Conservation (phyloP, 257 asterid species). For the Fraxinus quadrangulata region DNA sequence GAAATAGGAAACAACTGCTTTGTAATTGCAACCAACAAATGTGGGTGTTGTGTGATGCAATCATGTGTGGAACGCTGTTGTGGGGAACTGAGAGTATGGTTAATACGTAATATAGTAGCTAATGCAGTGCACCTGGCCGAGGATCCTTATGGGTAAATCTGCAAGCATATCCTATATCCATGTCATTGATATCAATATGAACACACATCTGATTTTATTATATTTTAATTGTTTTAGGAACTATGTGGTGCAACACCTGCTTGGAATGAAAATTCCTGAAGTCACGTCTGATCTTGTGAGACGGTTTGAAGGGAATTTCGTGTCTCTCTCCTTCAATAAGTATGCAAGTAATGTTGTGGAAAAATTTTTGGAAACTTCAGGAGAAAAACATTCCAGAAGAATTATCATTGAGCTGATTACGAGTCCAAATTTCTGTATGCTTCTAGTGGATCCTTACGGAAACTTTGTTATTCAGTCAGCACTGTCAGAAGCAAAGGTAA, state of each 20-base stretch:
- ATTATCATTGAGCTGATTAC: slow-evolving; percentile 53
- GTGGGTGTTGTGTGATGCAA: slow-evolving; percentile 80
- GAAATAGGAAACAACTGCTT: slow-evolving; percentile 52
- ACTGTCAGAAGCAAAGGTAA: slow-evolving; percentile 51
- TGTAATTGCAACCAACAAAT: slow-evolving; percentile 59
- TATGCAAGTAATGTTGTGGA: slow-evolving; percentile 84
- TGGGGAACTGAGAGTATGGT: slow-evolving; percentile 48
- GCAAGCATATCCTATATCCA: background rate
- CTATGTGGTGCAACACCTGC: slow-evolving; percentile 79
- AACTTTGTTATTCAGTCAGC: slow-evolving; percentile 82
- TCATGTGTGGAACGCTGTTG: slow-evolving; percentile 53
- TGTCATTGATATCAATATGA: background rate
- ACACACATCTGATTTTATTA: slow-evolving; percentile 5
- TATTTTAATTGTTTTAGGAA: slow-evolving; percentile 47
- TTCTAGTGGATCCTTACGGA: slow-evolving; percentile 67
- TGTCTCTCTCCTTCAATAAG: slow-evolving; percentile 60
- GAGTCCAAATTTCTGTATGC: slow-evolving; percentile 43
- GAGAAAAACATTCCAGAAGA: slow-evolving; percentile 30
- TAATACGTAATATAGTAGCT: slow-evolving; percentile 48
- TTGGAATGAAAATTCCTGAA: slow-evolving; percentile 48
- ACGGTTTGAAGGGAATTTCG: slow-evolving; percentile 50
- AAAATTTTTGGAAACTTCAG: slow-evolving; percentile 41
- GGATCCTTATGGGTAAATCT: slow-evolving; percentile 73
- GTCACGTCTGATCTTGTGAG: slow-evolving; percentile 41
- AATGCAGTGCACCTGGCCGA: slow-evolving; percentile 55